These are phyloP conservation scores for Fraxinus angustifolia DNA, from an alignment of 305 asterid species.

Conservation along the genomic window DNA sequence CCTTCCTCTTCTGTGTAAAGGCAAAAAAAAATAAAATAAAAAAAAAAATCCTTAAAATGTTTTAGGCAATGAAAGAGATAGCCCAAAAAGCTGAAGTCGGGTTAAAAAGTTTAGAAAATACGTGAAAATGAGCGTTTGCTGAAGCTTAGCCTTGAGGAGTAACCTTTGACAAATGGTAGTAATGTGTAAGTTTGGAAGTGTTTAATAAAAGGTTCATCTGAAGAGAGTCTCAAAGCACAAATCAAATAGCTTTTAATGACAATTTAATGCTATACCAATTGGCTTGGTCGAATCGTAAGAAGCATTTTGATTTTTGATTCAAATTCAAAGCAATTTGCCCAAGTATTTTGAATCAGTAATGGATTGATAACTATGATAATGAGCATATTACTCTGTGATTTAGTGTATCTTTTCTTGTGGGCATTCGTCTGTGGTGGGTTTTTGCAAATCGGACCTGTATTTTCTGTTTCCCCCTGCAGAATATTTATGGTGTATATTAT, in stretches of 20 bases:
- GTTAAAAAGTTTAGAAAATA: not conserved
- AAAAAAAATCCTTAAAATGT: not conserved
- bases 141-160: not conserved
- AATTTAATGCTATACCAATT: not conserved
- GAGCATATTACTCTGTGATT: not conserved
- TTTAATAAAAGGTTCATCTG: not conserved
- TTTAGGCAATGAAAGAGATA: not conserved
- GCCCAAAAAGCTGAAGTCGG: not conserved
- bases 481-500: not conserved
- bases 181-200: not conserved
- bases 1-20: not conserved
- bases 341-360: not conserved
- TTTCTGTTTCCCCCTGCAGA: slow-evolving; percentile 6
- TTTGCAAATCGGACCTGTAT: slow-evolving; percentile 1
- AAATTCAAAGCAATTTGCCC: not conserved
- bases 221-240: not conserved
- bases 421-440: not conserved
- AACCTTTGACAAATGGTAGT: not conserved
- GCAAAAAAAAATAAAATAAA: not conserved
- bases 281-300: not conserved
- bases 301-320: not conserved
- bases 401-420: not conserved
- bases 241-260: not conserved
- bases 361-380: not conserved
- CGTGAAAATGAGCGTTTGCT: not conserved